These are phyloP conservation scores for Conringia planisiliqua DNA, from an alignment of 345 rosid species.

Conservation along the genomic window DNA sequence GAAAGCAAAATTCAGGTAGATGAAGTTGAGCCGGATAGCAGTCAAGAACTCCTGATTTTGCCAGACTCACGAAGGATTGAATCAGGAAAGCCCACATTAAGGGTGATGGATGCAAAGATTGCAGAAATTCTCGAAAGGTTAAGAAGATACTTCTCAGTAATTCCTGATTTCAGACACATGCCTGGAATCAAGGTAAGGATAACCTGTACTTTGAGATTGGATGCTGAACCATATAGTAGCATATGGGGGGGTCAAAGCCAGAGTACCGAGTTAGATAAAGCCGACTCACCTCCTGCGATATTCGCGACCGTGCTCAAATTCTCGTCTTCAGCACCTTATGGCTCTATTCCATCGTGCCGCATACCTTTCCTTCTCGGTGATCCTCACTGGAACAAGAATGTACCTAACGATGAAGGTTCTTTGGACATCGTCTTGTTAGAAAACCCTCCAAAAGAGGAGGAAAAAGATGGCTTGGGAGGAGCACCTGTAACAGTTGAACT, in stretches of 20 bases:
- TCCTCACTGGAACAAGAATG: conserved; percentile 37
- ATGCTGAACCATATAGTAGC: conserved; percentile 62
- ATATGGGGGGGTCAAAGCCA: conserved; percentile 47
- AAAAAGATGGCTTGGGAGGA: conserved; percentile 37
- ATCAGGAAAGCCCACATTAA: conserved; percentile 51
- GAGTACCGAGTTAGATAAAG: conserved; percentile 41
- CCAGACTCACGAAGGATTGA: conserved; percentile 43
- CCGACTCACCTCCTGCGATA: conserved; percentile 64
- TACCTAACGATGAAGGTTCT: conserved; percentile 36
- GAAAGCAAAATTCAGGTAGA: conserved; percentile 46
- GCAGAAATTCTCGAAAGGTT: conserved; percentile 61
- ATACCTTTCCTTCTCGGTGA: conserved; percentile 91
- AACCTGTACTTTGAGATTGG: conserved; percentile 70
- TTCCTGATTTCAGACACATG: conserved; percentile 85
- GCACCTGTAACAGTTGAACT: conserved; percentile 67
- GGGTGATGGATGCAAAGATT: conserved; percentile 83
- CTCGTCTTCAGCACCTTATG: conserved; percentile 84
- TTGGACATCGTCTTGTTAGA: conserved; percentile 48
- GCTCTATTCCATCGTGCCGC: conserved; percentile 67
- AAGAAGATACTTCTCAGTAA: conserved; percentile 76
- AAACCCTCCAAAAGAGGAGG: conserved; percentile 44
- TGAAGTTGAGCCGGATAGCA: conserved; percentile 41
- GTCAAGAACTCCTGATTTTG: conserved; percentile 35
- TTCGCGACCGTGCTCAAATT: conserved; percentile 86
- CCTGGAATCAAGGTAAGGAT: conserved; percentile 72